Base-by-base conservation (phyloP, 1,139 yeast genomes). In the Candida tunisiensis region DNA sequence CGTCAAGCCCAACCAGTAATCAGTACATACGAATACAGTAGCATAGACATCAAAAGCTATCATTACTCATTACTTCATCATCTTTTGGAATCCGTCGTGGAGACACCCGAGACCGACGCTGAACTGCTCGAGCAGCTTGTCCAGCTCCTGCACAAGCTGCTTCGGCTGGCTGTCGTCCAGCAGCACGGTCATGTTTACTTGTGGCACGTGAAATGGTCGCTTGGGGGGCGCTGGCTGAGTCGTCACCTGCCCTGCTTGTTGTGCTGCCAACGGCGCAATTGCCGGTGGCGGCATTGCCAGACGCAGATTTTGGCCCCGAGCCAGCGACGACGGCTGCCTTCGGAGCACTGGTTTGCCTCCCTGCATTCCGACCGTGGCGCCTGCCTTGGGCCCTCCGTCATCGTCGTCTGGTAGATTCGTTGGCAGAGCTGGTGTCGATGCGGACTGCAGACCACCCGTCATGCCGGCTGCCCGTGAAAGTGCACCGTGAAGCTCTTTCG, bases 121-220 rank as follows among this genome's bases (percentile, higher is more conserved):
- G 28, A 46, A 42, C 3, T 41, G 33, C 7, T 35, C 41, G 15
- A 51, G 36, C 16, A 51, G 37, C 19, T 31, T 29, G 21, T 41
- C 42, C 25, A 52, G 35, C 25, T 48, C 49, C 11, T 34, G 35
- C 12, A 42, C 34, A 3, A 46, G 44, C 6, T 36, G 41, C 15
- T 42, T 38, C 19, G 39, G 39, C 1, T 53, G 46, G 2, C 53
- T 40, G 23, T 43, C 35, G 31, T 52, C 56, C 18, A 49, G 36
- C 27, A 52, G 33, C 19, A 47, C 37, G 9, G 38, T 28, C 25
- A 44, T 27, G 32, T 52, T 51, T 6, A 52, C 28, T 16, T 29
- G 27, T 8, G 37, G 39, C 29, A 34, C 3, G 48, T 47, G 30
- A 43, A 43, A 32, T 32, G 34, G 23, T 31, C 7, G 25, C 6